Percentiles rank a stretch among this genome's conserved stretches.
Conservation (phyloP, 139 green algal species). For the Coelastrella sp. region DNA sequence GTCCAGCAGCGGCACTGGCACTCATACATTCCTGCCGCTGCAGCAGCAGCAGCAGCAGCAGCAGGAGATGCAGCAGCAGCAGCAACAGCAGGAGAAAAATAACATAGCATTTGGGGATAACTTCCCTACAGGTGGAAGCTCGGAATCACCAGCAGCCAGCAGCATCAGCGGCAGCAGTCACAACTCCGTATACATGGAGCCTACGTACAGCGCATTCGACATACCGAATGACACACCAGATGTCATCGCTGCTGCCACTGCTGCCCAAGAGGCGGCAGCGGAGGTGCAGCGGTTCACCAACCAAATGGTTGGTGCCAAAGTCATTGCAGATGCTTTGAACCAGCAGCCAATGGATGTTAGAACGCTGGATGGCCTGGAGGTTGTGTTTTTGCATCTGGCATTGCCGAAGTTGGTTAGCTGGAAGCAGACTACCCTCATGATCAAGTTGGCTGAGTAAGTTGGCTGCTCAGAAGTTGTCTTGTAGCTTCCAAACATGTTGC, state of each 20-base stretch:
- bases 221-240: constrained; percentile 12
- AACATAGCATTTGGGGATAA: neutral
- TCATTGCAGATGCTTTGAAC: neutral
- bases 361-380: constrained; percentile 15
- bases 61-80: neutral
- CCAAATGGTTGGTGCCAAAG: neutral
- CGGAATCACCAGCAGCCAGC: neutral
- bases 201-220: neutral
- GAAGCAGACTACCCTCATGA: constrained; percentile 14
- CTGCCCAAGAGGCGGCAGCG: neutral
- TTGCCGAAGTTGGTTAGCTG: constrained; percentile 11
- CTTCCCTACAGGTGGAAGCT: neutral
- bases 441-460: constrained; percentile 21
- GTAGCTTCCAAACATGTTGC: neutral
- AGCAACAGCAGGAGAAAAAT: neutral
- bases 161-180: neutral
- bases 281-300: constrained; percentile 1
- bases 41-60: constrained; percentile 4
- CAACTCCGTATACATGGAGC: neutral
- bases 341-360: neutral
- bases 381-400: constrained; percentile 34
- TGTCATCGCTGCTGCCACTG: neutral
- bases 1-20: neutral
- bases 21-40: neutral
- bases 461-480: neutral